Evolutionary conservation across 805 yeast species (phyloP).

Genomic region (Grigorovia transvaalensis): DNA sequence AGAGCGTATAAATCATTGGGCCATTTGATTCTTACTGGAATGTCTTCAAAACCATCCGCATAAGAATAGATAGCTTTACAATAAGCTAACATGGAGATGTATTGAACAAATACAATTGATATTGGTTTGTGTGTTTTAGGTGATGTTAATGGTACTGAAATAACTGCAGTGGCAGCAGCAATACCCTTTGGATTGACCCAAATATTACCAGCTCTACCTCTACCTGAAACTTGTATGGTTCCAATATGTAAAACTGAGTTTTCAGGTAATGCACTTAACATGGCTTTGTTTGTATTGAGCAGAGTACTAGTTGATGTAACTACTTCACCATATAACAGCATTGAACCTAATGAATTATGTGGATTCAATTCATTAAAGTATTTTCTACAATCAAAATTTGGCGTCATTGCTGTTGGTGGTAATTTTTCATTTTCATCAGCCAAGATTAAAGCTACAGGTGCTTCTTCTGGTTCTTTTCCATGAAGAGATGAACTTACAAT

Average conservation of each 20-base stretch:
- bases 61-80: conserved; percentile 65
- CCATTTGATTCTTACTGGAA: conserved; percentile 87
- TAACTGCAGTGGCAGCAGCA: conserved; percentile 64
- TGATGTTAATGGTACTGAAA: conserved; percentile 41
- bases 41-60: conserved; percentile 50
- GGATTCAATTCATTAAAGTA: conserved; percentile 37
- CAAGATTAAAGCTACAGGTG: conserved; percentile 41
- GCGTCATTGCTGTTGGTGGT: conserved; percentile 50
- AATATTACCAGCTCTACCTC: conserved; percentile 89
- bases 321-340: conserved; percentile 72
- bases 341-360: conserved; percentile 44
- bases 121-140: conserved; percentile 35
- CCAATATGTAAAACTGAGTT: conserved; percentile 39
- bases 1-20: conserved; percentile 85
- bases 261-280: conserved; percentile 40
- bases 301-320: conserved; percentile 78
- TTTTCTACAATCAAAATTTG: conserved; percentile 55
- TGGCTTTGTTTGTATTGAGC: conserved; percentile 57
- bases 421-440: conserved; percentile 32
- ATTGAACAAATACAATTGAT: conserved; percentile 77
- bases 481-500: conserved; percentile 7
- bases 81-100: conserved; percentile 70
- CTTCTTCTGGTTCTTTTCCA: conserved; percentile 44
- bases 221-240: conserved; percentile 77
- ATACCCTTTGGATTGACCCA: conserved; percentile 96